These are phyloP conservation scores for Cryptococcus sp. DNA, from an alignment of 1,284 basidiomycete species.

Conservation along the genomic window DNA sequence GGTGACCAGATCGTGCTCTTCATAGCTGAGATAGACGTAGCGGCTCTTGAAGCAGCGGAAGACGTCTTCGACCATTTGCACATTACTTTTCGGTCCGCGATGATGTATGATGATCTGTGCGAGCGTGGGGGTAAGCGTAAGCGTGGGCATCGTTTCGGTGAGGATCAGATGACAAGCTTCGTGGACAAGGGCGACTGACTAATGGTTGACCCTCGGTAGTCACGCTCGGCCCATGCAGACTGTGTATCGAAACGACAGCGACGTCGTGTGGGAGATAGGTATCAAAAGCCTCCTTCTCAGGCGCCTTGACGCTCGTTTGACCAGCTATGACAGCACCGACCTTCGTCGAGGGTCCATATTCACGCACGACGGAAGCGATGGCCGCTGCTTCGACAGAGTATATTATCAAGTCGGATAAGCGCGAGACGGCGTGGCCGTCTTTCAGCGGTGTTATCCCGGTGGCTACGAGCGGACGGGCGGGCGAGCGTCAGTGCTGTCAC, in stretches of 20 bases:
- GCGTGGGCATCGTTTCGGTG: neutral
- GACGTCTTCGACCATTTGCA: conserved; percentile 78
- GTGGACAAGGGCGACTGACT: conserved; percentile 57
- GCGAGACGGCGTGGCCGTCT: conserved; percentile 82
- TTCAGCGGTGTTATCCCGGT: conserved; percentile 64
- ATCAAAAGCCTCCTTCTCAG: conserved; percentile 89
- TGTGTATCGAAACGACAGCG: conserved; percentile 90
- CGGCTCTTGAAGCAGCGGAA: conserved; percentile 80
- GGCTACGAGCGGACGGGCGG: conserved; percentile 6
- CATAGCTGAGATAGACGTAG: conserved; percentile 89
- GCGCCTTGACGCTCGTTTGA: conserved; percentile 96
- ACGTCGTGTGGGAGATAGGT: conserved; percentile 81
- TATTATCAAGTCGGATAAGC: conserved; percentile 83
- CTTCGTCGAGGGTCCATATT: conserved; percentile 94
- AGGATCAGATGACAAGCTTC: neutral
- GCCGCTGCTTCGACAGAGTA: conserved; percentile 94
- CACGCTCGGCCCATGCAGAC: conserved; percentile 90
- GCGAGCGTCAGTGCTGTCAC: conserved; percentile 2
- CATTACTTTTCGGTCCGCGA: conserved; percentile 72
- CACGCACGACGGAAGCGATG: conserved; percentile 77
- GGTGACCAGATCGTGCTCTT: conserved; percentile 93
- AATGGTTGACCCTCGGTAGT: conserved; percentile 89
- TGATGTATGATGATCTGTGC: conserved; percentile 84
- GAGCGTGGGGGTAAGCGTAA: conserved; percentile 2
- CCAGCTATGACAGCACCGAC: conserved; percentile 88